Evolutionary conservation across 768 basidiomycete genomes (phyloP).

Genomic region (Calvatia gigantea): DNA sequence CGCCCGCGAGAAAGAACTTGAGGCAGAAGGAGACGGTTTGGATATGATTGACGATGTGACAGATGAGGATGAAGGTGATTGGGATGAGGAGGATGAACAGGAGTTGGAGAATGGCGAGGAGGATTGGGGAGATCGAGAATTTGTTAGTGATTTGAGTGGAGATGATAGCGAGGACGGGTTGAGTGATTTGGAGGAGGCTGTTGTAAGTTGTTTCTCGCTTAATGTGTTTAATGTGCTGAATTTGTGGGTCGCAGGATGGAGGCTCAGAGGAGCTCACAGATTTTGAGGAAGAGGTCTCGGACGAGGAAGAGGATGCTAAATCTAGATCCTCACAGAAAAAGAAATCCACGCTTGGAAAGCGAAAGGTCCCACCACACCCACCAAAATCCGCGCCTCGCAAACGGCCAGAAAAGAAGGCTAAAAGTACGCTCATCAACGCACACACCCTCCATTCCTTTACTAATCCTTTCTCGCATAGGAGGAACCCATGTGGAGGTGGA

Average conservation of each 20-base stretch:
- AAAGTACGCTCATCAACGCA: conserved; percentile 44
- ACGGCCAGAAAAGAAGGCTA: conserved; percentile 57
- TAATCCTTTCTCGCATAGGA: conserved; percentile 30
- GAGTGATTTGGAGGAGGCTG: conserved; percentile 67
- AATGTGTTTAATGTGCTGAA: not conserved
- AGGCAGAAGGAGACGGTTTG: conserved; percentile 22
- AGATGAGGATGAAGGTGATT: conserved; percentile 45
- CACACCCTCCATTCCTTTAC: not conserved
- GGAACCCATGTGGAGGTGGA: conserved; percentile 90
- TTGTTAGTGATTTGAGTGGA: conserved; percentile 72
- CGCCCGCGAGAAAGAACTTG: conserved; percentile 59
- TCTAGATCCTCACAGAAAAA: conserved; percentile 33
- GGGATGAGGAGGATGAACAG: conserved; percentile 53
- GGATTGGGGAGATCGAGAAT: conserved; percentile 65
- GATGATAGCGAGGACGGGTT: conserved; percentile 57
- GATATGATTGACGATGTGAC: conserved; percentile 33
- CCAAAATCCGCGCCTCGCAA: conserved; percentile 42
- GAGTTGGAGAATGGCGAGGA: conserved; percentile 45
- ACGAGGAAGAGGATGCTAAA: conserved; percentile 36
- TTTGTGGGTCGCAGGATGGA: conserved; percentile 24
- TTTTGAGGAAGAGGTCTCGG: conserved; percentile 14
- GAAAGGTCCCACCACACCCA: conserved; percentile 52
- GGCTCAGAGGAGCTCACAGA: conserved; percentile 3
- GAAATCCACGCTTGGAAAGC: conserved; percentile 54
- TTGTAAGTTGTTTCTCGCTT: conserved; percentile 28